Evolutionary conservation across 352 stramenopile genomes (phyloP), one percentile per base, ranked within the genome.

Genomic region (Phytopythium oedochilum): DNA sequence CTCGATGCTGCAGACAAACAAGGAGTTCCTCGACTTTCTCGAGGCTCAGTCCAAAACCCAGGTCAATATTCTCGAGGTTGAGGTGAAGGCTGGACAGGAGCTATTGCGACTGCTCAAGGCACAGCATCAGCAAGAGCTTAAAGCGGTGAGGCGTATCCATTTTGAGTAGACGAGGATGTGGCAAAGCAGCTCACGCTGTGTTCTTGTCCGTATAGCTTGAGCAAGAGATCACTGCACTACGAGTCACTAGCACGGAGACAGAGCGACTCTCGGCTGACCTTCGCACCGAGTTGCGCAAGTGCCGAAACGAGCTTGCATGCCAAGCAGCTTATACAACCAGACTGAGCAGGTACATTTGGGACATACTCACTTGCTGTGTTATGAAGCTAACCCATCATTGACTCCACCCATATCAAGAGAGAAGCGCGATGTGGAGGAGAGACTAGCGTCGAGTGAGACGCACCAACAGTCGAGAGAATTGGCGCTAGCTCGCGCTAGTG

Each of bases 61-160:
- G 56, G 59, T 77, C 17, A 79, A 71, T 56, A 74, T 89, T 31
- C 66, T 89, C 4, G 69, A 89, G 49, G 71, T 79, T 18, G 78
- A 89, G 55, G 53, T 89, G 3, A 70, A 73, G 9, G 78, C 78
- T 4, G 75, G 78, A 0, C 71, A 86, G 52, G 78, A 89, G 15
- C 63, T 89, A 15, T 59, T 86, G 12, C 73, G 78, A 0, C 44
- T 89, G 9, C 75, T 85, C 42, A 83, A 81, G 43, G 53, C 61
- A 0, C 75, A 89, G 20, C 66, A 79, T 22, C 63, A 82, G 28
- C 78, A 75, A 58, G 78, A 89, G 22, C 49, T 72, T 2, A 25
- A 44, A 1, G 64, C 78, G 61, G 75, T 85, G 48, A 10, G 56
- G 17, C 2, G 18, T 14, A 52, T 18, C 26, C 34, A 20, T 40